phyloP scores from a whole-genome alignment of 306 rosid species.

The Potentilla sterilis region DNA sequence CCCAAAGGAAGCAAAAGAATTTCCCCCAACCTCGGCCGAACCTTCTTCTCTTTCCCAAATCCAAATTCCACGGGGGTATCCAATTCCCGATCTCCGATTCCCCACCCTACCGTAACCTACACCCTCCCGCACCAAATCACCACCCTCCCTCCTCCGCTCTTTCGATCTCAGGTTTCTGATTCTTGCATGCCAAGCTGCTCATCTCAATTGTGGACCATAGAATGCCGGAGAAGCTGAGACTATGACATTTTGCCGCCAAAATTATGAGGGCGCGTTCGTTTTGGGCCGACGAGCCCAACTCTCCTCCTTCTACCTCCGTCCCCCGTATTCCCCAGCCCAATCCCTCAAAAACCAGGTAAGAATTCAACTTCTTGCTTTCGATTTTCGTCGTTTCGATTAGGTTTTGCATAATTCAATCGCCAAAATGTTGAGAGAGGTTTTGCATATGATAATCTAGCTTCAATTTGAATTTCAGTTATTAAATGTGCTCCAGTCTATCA shows the following conservation, averaged over 20 bases:
- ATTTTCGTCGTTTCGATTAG: not conserved
- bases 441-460: not conserved
- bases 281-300: slow-evolving; percentile 37
- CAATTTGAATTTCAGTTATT: too few species aligned
- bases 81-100: slow-evolving; percentile 15
- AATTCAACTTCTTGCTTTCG: not conserved
- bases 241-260: slow-evolving; percentile 36
- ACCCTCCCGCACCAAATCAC: not conserved
- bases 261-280: slow-evolving; percentile 43
- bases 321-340: slow-evolving; percentile 16
- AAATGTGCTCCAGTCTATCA: not conserved
- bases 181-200: not conserved
- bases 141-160: not conserved
- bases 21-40: not conserved
- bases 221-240: slow-evolving; percentile 23
- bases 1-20: slow-evolving; percentile 4
- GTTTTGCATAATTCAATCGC: not conserved
- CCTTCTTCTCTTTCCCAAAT: not conserved
- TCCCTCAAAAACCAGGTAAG: slow-evolving; percentile 31
- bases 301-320: slow-evolving; percentile 40
- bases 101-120: not conserved
- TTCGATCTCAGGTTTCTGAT: not conserved
- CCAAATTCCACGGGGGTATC: not conserved
- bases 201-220: slow-evolving; percentile 5
- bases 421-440: too few species aligned